Percentiles rank a stretch among this genome's conserved stretches.
Conservation (phyloP, 768 basidiomycete genomes). For the Boletus speciosus region DNA sequence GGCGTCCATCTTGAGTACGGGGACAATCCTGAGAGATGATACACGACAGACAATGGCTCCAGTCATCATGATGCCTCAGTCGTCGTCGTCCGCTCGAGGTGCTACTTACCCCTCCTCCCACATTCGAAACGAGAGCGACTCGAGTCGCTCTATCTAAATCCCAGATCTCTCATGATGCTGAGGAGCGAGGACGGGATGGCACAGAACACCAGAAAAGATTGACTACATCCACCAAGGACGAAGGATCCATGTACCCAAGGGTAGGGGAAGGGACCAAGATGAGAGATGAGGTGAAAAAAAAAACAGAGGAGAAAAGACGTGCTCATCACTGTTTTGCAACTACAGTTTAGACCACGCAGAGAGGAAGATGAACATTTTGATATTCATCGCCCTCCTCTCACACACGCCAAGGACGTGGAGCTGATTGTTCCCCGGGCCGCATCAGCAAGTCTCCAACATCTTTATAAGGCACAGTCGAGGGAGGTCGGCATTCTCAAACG, state of each 20-base stretch:
- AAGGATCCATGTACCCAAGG: not conserved
- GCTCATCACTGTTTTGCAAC: not conserved
- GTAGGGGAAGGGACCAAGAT: not conserved
- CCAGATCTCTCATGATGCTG: not conserved
- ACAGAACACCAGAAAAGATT: not conserved
- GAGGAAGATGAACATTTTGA: not conserved
- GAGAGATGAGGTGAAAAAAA: conserved; percentile 1
- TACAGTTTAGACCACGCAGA: not conserved
- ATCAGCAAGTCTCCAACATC: not conserved
- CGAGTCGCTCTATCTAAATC: not conserved
- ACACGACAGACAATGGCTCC: conserved; percentile 5
- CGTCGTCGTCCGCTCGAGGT: not conserved
- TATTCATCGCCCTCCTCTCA: not conserved
- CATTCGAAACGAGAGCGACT: not conserved
- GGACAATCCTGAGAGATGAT: not conserved
- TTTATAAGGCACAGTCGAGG: conserved; percentile 1
- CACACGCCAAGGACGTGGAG: not conserved
- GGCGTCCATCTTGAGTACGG: not conserved
- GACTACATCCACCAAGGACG: not conserved
- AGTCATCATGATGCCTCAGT: not conserved
- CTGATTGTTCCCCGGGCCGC: not conserved
- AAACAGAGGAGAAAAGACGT: not conserved
- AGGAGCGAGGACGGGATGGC: not conserved
- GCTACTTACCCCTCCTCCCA: not conserved
- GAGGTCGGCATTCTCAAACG: conserved; percentile 7